Evolutionary conservation across 345 rosid species (phyloP).

Genomic region (Moricandia moricandioides): DNA sequence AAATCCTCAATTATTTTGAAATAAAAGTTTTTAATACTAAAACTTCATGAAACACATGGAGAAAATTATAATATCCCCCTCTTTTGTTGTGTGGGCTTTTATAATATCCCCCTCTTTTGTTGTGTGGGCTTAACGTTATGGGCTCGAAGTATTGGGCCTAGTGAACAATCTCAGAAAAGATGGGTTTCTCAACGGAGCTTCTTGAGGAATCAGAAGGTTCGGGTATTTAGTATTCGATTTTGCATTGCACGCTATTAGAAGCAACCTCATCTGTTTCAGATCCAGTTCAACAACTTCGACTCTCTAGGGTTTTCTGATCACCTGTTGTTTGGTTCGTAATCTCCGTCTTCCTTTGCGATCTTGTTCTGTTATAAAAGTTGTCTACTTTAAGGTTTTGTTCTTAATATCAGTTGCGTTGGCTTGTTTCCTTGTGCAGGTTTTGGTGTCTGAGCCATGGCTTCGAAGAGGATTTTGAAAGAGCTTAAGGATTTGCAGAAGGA

Average conservation of each 20-base stretch:
- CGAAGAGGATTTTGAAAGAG: slow-evolving; percentile 44
- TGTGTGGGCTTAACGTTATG: not conserved
- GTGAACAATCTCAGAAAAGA: not conserved
- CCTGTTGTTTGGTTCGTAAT: slow-evolving; percentile 3
- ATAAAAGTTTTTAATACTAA: too few relatives aligned
- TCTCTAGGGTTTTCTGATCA: slow-evolving; percentile 25
- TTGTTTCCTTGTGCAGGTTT: slow-evolving; percentile 4
- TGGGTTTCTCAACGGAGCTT: not conserved
- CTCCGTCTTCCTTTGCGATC: not conserved
- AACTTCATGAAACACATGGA: too few relatives aligned
- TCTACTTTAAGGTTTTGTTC: not conserved
- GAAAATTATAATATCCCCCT: too few relatives aligned
- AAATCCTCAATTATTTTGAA: too few relatives aligned
- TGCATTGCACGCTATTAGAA: not conserved
- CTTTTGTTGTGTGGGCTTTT: too few relatives aligned
- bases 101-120: too few relatives aligned
- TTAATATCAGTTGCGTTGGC: not conserved
- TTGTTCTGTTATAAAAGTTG: not conserved
- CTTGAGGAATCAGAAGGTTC: not conserved
- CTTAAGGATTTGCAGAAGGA: slow-evolving; percentile 47
- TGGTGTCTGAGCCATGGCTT: slow-evolving; percentile 37
- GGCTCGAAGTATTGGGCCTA: not conserved
- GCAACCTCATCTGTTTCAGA: not conserved
- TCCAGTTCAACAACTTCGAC: not conserved
- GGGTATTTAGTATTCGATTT: not conserved